These are phyloP conservation scores for Chloranthus sessilifolius DNA, from an alignment of 164 flowering plant species.

Conservation along the genomic window DNA sequence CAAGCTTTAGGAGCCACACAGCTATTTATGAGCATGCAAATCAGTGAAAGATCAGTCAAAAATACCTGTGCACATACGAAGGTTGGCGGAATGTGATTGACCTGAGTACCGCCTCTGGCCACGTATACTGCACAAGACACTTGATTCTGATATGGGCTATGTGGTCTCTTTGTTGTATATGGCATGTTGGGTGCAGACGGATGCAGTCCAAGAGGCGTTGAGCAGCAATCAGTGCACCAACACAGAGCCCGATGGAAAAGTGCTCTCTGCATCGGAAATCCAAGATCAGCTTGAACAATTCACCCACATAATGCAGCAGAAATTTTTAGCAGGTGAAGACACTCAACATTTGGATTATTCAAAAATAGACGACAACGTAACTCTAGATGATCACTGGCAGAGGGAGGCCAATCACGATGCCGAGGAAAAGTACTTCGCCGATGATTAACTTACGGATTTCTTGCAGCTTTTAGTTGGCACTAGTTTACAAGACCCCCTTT, in stretches of 20 bases:
- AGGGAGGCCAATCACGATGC: constrained; percentile 79
- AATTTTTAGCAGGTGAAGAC: constrained; percentile 87
- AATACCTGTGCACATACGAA: too few species aligned
- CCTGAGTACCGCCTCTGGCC: too few species aligned
- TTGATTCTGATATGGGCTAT: too few species aligned
- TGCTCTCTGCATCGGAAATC: constrained; percentile 59
- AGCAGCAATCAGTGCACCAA: constrained; percentile 10
- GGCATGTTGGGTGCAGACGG: constrained; percentile 18
- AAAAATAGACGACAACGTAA: constrained; percentile 73
- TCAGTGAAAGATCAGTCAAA: too few species aligned
- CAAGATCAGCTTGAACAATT: constrained; percentile 87
- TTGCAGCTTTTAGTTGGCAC: too few species aligned
- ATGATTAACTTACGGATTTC: constrained; percentile 21
- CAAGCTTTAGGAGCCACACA: too few species aligned
- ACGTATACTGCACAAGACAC: too few species aligned
- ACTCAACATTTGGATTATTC: constrained; percentile 72
- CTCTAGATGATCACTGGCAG: constrained; percentile 90
- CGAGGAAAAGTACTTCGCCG: constrained; percentile 86
- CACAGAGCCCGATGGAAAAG: constrained; percentile 11
- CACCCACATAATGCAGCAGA: constrained; percentile 80
- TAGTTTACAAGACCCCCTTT: too few species aligned
- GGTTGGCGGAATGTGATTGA: too few species aligned
- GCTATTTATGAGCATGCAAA: too few species aligned
- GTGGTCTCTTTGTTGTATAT: too few species aligned
- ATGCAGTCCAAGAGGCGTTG: constrained; percentile 4